These are phyloP conservation scores for Neurospora sp. DNA, from an alignment of 2,329 filamentous ascomycete species.

Conservation along the genomic window DNA sequence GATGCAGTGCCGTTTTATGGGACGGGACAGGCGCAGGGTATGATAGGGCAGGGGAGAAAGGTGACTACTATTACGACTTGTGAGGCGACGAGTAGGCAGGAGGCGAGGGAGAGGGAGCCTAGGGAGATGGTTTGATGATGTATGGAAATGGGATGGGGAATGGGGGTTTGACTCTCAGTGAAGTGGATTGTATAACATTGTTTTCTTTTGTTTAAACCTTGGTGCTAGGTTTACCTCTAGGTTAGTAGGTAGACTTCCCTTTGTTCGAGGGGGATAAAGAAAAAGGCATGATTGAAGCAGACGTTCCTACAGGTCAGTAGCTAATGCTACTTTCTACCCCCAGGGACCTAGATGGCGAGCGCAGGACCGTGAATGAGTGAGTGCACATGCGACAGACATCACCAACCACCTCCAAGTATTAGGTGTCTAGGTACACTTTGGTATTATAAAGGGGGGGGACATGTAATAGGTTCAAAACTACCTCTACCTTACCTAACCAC, in stretches of 20 bases:
- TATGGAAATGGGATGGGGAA: not conserved
- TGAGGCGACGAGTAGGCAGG: not conserved
- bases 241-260: not conserved
- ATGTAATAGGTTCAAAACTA: too few species aligned
- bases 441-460: too few species aligned
- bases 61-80: constrained; percentile 1
- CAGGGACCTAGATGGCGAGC: too few species aligned
- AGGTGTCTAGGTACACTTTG: too few species aligned
- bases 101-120: not conserved
- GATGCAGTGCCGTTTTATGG: not conserved
- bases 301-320: too few species aligned
- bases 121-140: not conserved
- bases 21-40: not conserved
- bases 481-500: too few species aligned
- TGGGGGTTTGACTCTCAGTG: not conserved
- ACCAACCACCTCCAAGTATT: too few species aligned
- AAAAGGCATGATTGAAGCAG: not conserved
- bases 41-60: constrained; percentile 1
- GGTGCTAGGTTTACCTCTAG: not conserved
- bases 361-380: too few species aligned
- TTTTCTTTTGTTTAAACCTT: not conserved
- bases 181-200: not conserved
- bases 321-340: too few species aligned
- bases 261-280: not conserved
- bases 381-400: too few species aligned